phyloP scores from a whole-genome alignment of 2,329 filamentous ascomycete genomes.

The Corinectria fuckeliana region DNA sequence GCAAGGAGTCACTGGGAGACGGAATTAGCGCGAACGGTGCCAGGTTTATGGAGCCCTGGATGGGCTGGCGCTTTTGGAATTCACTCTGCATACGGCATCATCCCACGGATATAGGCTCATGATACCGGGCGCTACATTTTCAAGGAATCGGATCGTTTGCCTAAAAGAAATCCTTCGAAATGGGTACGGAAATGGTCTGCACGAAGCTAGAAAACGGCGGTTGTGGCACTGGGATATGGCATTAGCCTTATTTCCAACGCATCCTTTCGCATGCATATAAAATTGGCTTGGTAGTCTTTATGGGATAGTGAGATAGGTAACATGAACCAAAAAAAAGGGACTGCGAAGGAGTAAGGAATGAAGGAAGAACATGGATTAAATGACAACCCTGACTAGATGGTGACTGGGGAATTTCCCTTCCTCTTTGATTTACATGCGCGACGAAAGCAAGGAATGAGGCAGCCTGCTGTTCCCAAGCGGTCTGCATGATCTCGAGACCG shows the following conservation, averaged over 20 bases:
- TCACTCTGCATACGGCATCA: slow-evolving; percentile 21
- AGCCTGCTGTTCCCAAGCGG: not conserved
- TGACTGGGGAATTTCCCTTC: not conserved
- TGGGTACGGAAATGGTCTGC: slow-evolving; percentile 23
- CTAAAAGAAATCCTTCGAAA: slow-evolving; percentile 16
- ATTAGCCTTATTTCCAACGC: slow-evolving; percentile 10
- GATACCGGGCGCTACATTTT: slow-evolving; percentile 13
- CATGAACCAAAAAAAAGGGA: slow-evolving; percentile 27
- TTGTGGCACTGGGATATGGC: slow-evolving; percentile 13
- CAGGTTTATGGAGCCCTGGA: slow-evolving; percentile 15
- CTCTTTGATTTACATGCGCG: slow-evolving; percentile 9
- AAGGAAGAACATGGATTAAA: slow-evolving; percentile 20
- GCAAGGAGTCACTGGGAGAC: slow-evolving; percentile 33
- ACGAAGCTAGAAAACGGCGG: slow-evolving; percentile 20
- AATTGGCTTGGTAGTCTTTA: slow-evolving; percentile 23
- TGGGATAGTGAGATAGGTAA: slow-evolving; percentile 28
- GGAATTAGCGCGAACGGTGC: slow-evolving; percentile 20
- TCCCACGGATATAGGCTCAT: slow-evolving; percentile 13
- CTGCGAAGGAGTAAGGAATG: slow-evolving; percentile 21
- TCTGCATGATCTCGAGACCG: not conserved
- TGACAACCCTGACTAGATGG: not conserved
- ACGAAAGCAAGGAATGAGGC: not conserved
- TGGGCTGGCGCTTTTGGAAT: slow-evolving; percentile 37
- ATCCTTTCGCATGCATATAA: slow-evolving; percentile 26
- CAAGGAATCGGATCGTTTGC: slow-evolving; percentile 23